These are phyloP conservation scores for Psidium guajava DNA, from an alignment of 345 rosid genomes.

Conservation along the genomic window DNA sequence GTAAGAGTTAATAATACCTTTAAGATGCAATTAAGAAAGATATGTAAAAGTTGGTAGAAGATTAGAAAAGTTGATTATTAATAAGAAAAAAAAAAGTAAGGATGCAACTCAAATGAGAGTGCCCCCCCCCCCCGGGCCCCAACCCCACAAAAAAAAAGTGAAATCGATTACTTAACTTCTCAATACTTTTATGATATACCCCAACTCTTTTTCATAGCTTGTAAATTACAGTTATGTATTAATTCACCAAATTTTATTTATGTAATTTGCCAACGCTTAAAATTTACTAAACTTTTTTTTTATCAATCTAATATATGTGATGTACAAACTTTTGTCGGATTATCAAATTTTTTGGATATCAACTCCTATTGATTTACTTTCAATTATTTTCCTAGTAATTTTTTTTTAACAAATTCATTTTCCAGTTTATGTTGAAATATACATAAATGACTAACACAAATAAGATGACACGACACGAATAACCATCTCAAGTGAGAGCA, in stretches of 20 bases:
- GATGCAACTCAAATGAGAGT: no score
- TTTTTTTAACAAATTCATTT: neutral
- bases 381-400: neutral
- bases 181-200: no score
- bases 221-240: neutral
- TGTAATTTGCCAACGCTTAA: neutral
- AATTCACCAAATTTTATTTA: neutral
- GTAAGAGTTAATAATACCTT: no score
- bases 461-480: neutral
- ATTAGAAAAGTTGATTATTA: no score
- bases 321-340: neutral
- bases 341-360: no score
- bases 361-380: neutral
- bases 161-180: no score
- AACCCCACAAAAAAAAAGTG: no score
- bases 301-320: neutral
- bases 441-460: neutral
- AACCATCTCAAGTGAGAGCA: accelerated
- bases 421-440: neutral
- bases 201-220: neutral
- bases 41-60: no score
- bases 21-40: no score
- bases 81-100: no score
- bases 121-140: no score
- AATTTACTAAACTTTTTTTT: neutral